These are phyloP conservation scores for Russula brevipes DNA, from an alignment of 768 basidiomycete genomes.

Conservation along the genomic window DNA sequence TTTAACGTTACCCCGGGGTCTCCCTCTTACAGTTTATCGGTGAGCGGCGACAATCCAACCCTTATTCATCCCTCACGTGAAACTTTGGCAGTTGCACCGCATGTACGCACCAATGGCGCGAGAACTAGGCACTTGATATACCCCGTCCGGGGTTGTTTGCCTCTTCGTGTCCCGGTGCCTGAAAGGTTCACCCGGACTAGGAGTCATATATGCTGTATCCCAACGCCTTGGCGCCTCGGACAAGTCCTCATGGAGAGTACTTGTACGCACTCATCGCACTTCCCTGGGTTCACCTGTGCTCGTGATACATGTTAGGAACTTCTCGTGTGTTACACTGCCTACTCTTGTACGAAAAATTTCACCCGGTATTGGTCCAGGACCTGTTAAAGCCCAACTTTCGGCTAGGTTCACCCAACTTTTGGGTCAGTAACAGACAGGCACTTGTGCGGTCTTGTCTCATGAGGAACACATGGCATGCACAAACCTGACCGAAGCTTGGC, in stretches of 20 bases:
- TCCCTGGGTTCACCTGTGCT: not conserved
- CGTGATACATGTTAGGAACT: not conserved
- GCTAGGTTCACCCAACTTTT: too few relatives aligned
- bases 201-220: not conserved
- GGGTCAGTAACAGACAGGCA: too few relatives aligned
- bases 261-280: not conserved
- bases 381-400: too few relatives aligned
- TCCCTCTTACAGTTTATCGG: constrained; percentile 49
- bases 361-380: not conserved
- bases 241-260: not conserved
- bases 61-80: not conserved
- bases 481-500: too few relatives aligned
- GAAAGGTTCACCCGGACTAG: not conserved
- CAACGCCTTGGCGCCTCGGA: not conserved
- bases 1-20: not conserved
- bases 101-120: constrained; percentile 66
- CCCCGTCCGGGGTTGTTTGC: not conserved
- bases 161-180: not conserved
- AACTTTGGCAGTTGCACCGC: constrained; percentile 45
- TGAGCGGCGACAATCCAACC: not conserved
- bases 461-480: too few relatives aligned
- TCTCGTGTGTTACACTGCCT: not conserved
- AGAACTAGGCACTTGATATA: constrained; percentile 37
- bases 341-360: not conserved
- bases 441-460: too few relatives aligned